These are phyloP conservation scores for Pinus taeda DNA, from an alignment of 75 land plant genomes.

Conservation along the genomic window DNA sequence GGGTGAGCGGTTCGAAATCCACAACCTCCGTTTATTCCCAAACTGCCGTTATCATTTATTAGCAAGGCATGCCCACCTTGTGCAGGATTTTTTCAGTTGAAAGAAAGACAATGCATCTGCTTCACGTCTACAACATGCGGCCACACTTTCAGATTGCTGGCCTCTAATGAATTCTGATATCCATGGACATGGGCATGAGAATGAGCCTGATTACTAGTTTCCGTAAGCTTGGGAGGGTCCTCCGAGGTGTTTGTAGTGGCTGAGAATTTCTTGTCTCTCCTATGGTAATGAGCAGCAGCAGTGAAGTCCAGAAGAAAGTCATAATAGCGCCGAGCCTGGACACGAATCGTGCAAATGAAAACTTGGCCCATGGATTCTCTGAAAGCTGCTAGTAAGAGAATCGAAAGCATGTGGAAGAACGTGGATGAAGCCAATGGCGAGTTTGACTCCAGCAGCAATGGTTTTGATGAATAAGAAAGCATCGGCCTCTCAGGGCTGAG, in stretches of 20 bases:
- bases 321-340: conserved; percentile 15
- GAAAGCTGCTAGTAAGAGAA: conserved; percentile 18
- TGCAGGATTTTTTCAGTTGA: no score
- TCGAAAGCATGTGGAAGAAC: conserved; percentile 28
- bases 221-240: neutral
- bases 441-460: conserved; percentile 36
- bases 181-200: conserved; percentile 10
- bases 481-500: conserved; percentile 13
- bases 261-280: conserved; percentile 5
- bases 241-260: conserved; percentile 12
- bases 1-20: conserved; percentile 46
- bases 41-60: no score
- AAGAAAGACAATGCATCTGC: no score
- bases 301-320: conserved; percentile 18
- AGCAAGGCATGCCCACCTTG: no score
- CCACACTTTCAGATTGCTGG: neutral
- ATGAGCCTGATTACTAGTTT: neutral
- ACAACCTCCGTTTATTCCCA: conserved; percentile 24
- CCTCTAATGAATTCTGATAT: no score
- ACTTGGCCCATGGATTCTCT: conserved; percentile 9
- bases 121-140: neutral
- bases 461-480: conserved; percentile 22
- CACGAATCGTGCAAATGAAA: conserved; percentile 30
- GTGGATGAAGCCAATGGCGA: conserved; percentile 29
- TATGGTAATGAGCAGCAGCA: conserved; percentile 15